Base-by-base conservation (phyloP, 352 stramenopile species). In the Globisporangium perplexum region DNA sequence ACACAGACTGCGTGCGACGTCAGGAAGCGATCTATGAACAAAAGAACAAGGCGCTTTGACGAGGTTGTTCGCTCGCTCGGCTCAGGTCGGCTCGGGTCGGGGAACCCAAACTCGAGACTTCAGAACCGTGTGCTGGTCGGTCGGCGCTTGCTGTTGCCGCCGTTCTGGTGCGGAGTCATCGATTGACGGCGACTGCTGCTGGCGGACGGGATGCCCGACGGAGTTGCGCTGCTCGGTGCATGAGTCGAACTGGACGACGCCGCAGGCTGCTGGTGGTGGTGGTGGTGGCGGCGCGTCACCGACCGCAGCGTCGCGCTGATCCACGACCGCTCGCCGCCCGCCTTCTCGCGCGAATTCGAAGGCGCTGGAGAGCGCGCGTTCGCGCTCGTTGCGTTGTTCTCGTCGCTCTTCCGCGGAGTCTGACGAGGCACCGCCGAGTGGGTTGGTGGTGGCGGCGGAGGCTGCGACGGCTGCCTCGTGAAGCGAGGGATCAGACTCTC, bases 401-500 rank as follows among this genome's bases (percentile, higher is more conserved):
- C 38, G 14, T 51, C 47, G 4, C 47, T 55, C 42, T 61, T 55
- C 1, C 31, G 38, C 33, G 43, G 30, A 17, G 51, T 24, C 30
- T 50, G 26, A 6, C 23, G 47, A 20, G 20, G 8, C 36, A 31
- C 24, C 30, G 8, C 8, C 10, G 30, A 35, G 7, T 11, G 7
- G 4, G 30, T 8, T 12, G 30, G 7, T 14, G 45, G 5, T 3
- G n/a, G 26, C 14, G 47, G n/a, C 39, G 17, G n/a, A 15, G 36
- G 24, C 8, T 49, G 50, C 30, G 23, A 35, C 18, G 33, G 31
- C 4, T 42, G 39, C 2, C 47, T 38, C 4, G 38, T 12, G n/a
- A 61, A 50, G 38, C 55, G 55, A 24, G 55, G 55, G 42, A 61
- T 61, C 15, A 61, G 47, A 28, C 55, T 61, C 39, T 61, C 55